Evolutionary conservation across 2,329 filamentous ascomycete species (phyloP).

Genomic region (Fusarium pseudonygamai): DNA sequence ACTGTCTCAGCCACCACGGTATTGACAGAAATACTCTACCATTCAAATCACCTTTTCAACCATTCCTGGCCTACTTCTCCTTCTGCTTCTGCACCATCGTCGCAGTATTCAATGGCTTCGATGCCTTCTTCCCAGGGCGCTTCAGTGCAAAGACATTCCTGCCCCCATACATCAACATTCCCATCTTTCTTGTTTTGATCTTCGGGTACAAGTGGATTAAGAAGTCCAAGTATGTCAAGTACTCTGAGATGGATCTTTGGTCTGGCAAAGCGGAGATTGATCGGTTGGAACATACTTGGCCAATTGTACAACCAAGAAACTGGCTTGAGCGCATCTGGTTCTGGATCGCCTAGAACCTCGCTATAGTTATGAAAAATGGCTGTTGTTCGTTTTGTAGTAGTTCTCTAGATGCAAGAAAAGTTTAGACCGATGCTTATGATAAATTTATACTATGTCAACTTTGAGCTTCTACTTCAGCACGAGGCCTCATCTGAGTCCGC

Average conservation of each 20-base stretch:
- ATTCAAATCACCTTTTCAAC: slow-evolving; percentile 63
- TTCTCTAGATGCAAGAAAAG: accelerated
- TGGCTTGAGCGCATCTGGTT: slow-evolving; percentile 16
- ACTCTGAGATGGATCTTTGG: slow-evolving; percentile 28
- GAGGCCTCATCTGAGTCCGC: accelerated
- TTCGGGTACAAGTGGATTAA: slow-evolving; percentile 61
- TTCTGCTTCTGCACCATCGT: slow-evolving; percentile 69
- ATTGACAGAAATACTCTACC: slow-evolving; percentile 57
- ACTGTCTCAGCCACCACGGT: slow-evolving; percentile 62
- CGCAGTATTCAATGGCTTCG: slow-evolving; percentile 78
- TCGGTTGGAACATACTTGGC: slow-evolving; percentile 60
- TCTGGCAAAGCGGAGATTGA: slow-evolving; percentile 48
- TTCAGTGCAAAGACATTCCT: slow-evolving; percentile 72
- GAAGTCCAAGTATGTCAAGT: slow-evolving; percentile 17
- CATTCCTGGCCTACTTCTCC: slow-evolving; percentile 71
- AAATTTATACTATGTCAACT: neutral
- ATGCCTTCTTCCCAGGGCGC: slow-evolving; percentile 72
- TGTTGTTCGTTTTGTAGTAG: too few relatives aligned
- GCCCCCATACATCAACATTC: slow-evolving; percentile 70
- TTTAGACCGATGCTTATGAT: neutral
- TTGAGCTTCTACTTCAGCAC: neutral
- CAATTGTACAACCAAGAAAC: slow-evolving; percentile 60
- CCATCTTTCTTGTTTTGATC: slow-evolving; percentile 66
- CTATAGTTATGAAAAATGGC: accelerated
- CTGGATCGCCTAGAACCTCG: neutral